A percentile compares a stretch with the other conserved stretches of the same genome.
Evolutionary conservation across 768 basidiomycete species (phyloP).

Genomic region (Calocybe cyanea): DNA sequence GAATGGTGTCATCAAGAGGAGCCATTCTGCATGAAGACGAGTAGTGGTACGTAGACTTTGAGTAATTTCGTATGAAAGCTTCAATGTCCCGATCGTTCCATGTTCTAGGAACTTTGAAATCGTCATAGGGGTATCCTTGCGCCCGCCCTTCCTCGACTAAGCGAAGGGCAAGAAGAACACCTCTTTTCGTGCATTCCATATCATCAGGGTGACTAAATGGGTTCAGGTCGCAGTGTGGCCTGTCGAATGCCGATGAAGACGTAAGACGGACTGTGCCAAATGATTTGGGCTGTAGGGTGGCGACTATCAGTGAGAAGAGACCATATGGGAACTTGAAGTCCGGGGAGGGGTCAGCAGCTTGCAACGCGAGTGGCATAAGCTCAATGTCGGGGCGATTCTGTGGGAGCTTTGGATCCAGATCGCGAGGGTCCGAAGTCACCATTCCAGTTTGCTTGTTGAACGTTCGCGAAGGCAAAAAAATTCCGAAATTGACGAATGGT

Average conservation of each 20-base stretch:
- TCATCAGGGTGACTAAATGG: constrained; percentile 27
- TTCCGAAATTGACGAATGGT: constrained; percentile 5
- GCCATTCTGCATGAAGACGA: constrained; percentile 32
- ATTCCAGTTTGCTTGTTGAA: constrained; percentile 2
- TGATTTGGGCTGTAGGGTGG: constrained; percentile 16
- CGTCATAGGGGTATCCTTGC: constrained; percentile 22
- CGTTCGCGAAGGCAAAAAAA: constrained; percentile 1
- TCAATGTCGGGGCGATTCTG: constrained; percentile 1
- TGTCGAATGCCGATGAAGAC: constrained; percentile 4
- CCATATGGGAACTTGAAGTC: constrained; percentile 1
- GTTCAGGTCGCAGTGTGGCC: constrained; percentile 15
- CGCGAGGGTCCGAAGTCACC: not conserved
- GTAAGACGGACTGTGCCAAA: constrained; percentile 22
- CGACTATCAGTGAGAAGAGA: constrained; percentile 7
- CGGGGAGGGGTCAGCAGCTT: constrained; percentile 4
- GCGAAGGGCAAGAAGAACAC: constrained; percentile 13
- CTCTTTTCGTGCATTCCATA: constrained; percentile 29
- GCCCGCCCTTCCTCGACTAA: constrained; percentile 20
- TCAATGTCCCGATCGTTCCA: constrained; percentile 26
- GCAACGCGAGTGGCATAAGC: constrained; percentile 4
- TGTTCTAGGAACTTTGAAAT: constrained; percentile 19
- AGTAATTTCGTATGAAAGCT: constrained; percentile 17
- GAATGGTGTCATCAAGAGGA: constrained; percentile 16
- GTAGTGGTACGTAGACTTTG: constrained; percentile 29
- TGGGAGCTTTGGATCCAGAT: too few species aligned